Evolutionary conservation across 1,284 basidiomycete genomes (phyloP).

Genomic region (Pseudozyma tsukubaensis): DNA sequence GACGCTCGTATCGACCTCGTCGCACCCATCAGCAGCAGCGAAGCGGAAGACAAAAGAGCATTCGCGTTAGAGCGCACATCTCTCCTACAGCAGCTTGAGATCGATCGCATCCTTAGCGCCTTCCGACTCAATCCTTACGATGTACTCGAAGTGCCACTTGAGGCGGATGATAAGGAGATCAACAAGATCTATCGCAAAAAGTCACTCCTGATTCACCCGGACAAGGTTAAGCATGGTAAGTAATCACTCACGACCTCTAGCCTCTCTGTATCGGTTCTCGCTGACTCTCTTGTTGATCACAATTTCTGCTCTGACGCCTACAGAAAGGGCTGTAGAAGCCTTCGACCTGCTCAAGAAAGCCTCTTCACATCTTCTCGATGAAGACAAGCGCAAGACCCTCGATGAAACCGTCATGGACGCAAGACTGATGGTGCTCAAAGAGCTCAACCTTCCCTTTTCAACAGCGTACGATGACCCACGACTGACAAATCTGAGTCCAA

Average conservation of each 20-base stretch:
- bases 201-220: conserved; percentile 74
- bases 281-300: not conserved
- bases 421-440: conserved; percentile 68
- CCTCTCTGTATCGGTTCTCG: not conserved
- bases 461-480: conserved; percentile 68
- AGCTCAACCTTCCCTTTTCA: conserved; percentile 64
- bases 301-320: not conserved
- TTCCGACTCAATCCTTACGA: conserved; percentile 75
- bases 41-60: conserved; percentile 23
- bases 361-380: conserved; percentile 67
- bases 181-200: conserved; percentile 73
- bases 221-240: conserved; percentile 72
- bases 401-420: conserved; percentile 69
- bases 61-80: conserved; percentile 52
- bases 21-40: not conserved
- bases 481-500: conserved; percentile 69
- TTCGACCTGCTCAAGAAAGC: conserved; percentile 74
- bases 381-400: conserved; percentile 64
- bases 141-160: conserved; percentile 72
- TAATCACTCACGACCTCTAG: not conserved
- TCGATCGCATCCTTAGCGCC: conserved; percentile 71
- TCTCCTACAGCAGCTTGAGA: conserved; percentile 70
- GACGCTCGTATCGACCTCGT: not conserved
- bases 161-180: conserved; percentile 71
- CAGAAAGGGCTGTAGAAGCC: conserved; percentile 72